Percentiles rank a stretch among this genome's conserved stretches.
phyloP scores from a whole-genome alignment of 352 stramenopile species.

The Pythium phragmiticola region DNA sequence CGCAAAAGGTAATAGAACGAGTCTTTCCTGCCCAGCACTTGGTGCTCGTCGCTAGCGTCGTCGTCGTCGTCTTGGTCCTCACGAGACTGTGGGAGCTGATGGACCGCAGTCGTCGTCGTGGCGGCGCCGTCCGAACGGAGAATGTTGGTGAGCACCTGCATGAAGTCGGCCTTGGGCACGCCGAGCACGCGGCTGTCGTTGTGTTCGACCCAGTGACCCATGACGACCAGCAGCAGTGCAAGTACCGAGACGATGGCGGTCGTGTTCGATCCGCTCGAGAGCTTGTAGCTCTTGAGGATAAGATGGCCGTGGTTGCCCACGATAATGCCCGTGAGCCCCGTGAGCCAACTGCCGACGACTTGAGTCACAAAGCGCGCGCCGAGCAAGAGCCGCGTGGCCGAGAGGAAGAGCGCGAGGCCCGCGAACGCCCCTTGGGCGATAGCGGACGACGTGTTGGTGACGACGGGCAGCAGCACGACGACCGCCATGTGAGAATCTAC shows the following conservation, averaged over 20 bases:
- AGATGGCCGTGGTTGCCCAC: constrained; percentile 60
- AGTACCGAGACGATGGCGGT: constrained; percentile 47
- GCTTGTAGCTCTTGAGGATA: constrained; percentile 43
- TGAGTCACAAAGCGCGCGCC: constrained; percentile 55
- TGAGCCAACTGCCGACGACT: constrained; percentile 59
- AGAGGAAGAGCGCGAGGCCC: constrained; percentile 37
- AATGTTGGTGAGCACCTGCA: constrained; percentile 66
- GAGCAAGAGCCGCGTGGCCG: constrained; percentile 36
- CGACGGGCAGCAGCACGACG: constrained; percentile 58
- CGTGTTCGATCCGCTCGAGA: constrained; percentile 44
- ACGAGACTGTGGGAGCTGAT: constrained; percentile 11
- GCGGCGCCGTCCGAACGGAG: constrained; percentile 38
- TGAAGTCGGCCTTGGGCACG: constrained; percentile 60
- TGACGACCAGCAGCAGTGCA: constrained; percentile 47
- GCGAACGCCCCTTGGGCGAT: constrained; percentile 28
- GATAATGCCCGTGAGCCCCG: constrained; percentile 51
- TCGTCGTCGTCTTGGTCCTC: constrained; percentile 19
- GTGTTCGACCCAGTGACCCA: constrained; percentile 72
- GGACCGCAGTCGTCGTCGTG: constrained; percentile 7
- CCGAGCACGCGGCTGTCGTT: constrained; percentile 68
- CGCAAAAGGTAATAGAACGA: constrained; percentile 81
- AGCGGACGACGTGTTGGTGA: constrained; percentile 39
- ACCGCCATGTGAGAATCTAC: constrained; percentile 77
- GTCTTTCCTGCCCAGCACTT: constrained; percentile 52
- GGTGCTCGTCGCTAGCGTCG: constrained; percentile 25